Base-by-base conservation (phyloP, 208 protist species). In the Strigomonas galati region DNA sequence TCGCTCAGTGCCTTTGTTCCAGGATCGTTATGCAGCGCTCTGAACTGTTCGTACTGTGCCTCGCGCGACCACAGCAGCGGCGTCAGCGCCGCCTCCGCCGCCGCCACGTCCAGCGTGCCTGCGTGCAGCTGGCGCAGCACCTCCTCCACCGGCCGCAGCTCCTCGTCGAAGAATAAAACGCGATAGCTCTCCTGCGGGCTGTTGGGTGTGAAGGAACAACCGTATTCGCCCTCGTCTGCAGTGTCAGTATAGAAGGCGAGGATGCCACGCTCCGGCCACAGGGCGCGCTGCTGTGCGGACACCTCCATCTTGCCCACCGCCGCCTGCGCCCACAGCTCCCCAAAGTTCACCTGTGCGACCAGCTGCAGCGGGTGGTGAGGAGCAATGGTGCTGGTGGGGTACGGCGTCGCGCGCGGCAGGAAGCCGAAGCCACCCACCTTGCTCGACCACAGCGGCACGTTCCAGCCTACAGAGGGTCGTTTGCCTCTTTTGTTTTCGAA, bases 351-450 rank as follows among this genome's bases (percentile, higher is more conserved):
- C 53, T 72, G 68, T 0, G 43, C 61, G 9, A 72, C 40, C 35
- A 72, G 68, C 43, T 44, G 6, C 24, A 72, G 61, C n/a, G 68
- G 68, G 37, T 53, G 31, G 28, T 52, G 27, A n/a, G n/a, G n/a
- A n/a, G n/a, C n/a, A 1, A 21, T 65, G 7, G 46, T 58, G 51
- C 31, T 6, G 37, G 61, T 67, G 40, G 68, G 68, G 61, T 72
- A 72, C 3, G 40, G 37, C 28, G 37, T 15, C 17, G 40, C 37
- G 27, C 56, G 49, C 44, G 68, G 68, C n/a, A 72, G 60, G 44
- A 67, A 65, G n/a, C 68, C 68, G 37, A 66, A 72, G 21, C 68
- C 68, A 48, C 68, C 68, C 19, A 62, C 31, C 54, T 72, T 72
- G 60, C 68, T 72, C 43, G 35, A 23, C 58, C 58, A 72, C 28